Percentiles rank a stretch among this genome's conserved stretches.
Conservation (phyloP, 805 yeast genomes). For the Ogataea sp. region DNA sequence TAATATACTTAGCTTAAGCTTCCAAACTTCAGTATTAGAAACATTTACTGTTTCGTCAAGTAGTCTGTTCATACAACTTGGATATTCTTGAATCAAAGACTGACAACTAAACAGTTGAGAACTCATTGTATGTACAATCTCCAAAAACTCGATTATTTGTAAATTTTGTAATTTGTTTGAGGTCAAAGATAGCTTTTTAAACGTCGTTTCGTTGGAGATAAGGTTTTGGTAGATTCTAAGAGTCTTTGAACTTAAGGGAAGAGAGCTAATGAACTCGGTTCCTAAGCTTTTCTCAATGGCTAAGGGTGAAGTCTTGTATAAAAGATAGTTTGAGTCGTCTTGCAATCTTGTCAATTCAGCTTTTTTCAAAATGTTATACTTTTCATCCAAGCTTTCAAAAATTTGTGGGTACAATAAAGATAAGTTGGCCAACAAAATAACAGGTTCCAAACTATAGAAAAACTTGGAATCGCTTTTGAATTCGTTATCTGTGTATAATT, state of each 20-base stretch:
- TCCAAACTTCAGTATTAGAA: slow-evolving; percentile 15
- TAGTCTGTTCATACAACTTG: slow-evolving; percentile 18
- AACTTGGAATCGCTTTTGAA: slow-evolving; percentile 16
- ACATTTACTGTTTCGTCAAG: slow-evolving; percentile 15
- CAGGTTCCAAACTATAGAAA: slow-evolving; percentile 15
- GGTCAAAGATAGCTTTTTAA: slow-evolving; percentile 10
- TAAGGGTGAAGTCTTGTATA: background rate
- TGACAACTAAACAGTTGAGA: slow-evolving; percentile 13
- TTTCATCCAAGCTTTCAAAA: slow-evolving; percentile 16
- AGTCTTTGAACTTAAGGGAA: slow-evolving; percentile 16
- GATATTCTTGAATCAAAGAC: slow-evolving; percentile 20
- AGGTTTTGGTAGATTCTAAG: slow-evolving; percentile 18
- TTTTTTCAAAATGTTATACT: slow-evolving; percentile 13
- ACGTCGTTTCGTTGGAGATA: slow-evolving; percentile 10
- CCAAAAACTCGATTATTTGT: slow-evolving; percentile 16
- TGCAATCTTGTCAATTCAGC: background rate
- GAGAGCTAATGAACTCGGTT: background rate
- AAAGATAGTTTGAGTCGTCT: background rate
- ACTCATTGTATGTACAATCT: slow-evolving; percentile 16
- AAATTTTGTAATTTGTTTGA: slow-evolving; percentile 13
- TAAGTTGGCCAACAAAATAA: slow-evolving; percentile 10
- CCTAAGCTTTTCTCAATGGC: background rate
- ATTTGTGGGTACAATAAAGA: slow-evolving; percentile 8
- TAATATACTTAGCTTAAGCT: slow-evolving; percentile 9
- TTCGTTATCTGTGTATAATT: slow-evolving; percentile 17